Percentiles rank a stretch among this genome's conserved stretches.
Conservation (phyloP, 208 protist genomes). For the Leishmania major region DNA sequence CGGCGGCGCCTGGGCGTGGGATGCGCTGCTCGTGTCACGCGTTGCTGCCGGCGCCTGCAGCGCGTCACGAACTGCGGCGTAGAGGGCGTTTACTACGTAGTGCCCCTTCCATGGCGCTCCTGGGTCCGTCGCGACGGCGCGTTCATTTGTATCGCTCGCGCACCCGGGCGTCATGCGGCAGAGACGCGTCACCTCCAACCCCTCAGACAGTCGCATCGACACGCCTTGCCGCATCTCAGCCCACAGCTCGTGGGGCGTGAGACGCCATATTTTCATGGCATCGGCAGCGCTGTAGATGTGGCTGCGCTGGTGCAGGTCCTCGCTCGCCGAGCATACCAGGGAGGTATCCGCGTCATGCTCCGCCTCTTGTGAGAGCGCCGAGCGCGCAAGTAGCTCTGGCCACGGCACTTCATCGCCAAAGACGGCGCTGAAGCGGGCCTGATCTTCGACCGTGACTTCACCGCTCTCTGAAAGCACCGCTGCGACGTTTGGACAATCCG, state of each 20-base stretch:
- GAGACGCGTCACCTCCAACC: slow-evolving; percentile 25
- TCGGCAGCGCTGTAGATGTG: slow-evolving; percentile 30
- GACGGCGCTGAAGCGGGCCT: slow-evolving; percentile 30
- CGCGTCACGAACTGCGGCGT: slow-evolving; percentile 21
- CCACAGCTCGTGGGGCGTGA: slow-evolving; percentile 26
- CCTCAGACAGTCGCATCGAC: slow-evolving; percentile 23
- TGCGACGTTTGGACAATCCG: slow-evolving; percentile 19
- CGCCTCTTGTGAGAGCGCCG: not conserved
- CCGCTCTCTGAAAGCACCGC: not conserved
- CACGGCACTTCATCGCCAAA: slow-evolving; percentile 28
- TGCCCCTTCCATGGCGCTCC: slow-evolving; percentile 17
- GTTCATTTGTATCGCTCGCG: not conserved
- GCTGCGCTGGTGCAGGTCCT: not conserved
- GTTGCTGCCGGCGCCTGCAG: not conserved
- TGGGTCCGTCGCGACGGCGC: not conserved
- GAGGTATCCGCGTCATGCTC: not conserved
- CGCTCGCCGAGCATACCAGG: not conserved
- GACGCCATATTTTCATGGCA: slow-evolving; percentile 25
- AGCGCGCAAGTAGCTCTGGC: slow-evolving; percentile 12
- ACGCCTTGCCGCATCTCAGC: slow-evolving; percentile 11
- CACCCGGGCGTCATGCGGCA: not conserved
- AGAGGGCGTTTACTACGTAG: slow-evolving; percentile 32
- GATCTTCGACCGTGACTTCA: slow-evolving; percentile 17
- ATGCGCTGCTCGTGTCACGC: not conserved
- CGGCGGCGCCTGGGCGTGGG: not conserved